A percentile compares a stretch with the other conserved stretches of the same genome.
Evolutionary conservation across 225 moss, liverwort and hornwort genomes (phyloP).

Genomic region (Bryum argenteum): DNA sequence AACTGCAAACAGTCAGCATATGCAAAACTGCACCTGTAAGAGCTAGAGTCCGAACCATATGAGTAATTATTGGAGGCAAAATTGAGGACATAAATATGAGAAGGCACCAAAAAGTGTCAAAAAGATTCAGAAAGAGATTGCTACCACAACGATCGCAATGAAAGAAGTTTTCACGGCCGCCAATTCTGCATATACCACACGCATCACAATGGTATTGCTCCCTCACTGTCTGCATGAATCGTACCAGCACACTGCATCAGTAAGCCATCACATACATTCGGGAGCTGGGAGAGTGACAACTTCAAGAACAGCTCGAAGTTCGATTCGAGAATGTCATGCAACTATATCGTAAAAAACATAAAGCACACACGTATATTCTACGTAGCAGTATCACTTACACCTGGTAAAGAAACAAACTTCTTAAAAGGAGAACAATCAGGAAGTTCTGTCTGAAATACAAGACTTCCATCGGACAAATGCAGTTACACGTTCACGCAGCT

Average conservation of each 20-base stretch:
- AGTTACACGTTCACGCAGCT: not conserved
- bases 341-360: not conserved
- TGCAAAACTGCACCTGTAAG: not conserved
- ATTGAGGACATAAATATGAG: not conserved
- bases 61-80: not conserved
- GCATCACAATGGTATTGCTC: conserved; percentile 83
- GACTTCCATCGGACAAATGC: not conserved
- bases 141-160: conserved; percentile 65
- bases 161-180: conserved; percentile 88
- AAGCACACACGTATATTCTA: not conserved
- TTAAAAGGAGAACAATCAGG: not conserved
- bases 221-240: conserved; percentile 54
- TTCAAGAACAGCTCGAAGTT: not conserved
- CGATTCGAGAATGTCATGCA: not conserved
- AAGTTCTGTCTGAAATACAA: not conserved
- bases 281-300: not conserved
- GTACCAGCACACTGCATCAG: not conserved
- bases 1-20: conserved; percentile 9
- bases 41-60: not conserved
- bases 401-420: not conserved
- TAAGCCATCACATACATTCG: not conserved
- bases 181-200: conserved; percentile 91
- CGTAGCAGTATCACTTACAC: conserved; percentile 1
- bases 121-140: not conserved
- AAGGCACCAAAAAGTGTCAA: conserved; percentile 10